Evolutionary conservation across 2,329 filamentous ascomycete species (phyloP).

Genomic region (Scedosporium aurantiacum): DNA sequence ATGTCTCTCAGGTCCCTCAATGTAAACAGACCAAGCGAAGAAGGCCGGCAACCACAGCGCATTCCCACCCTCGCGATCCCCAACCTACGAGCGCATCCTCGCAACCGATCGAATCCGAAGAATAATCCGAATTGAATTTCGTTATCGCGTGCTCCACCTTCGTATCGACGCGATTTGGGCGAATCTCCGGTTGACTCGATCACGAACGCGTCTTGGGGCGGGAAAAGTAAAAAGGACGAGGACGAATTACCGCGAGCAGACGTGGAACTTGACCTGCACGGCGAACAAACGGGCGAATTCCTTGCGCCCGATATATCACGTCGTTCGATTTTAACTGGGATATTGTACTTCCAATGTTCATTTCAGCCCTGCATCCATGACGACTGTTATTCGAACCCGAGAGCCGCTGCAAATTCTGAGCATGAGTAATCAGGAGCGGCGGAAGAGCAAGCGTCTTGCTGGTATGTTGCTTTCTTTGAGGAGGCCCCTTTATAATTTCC

Average conservation of each 20-base stretch:
- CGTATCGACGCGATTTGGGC: not conserved
- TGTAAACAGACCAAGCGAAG: slow-evolving; percentile 11
- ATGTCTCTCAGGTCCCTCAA: slow-evolving; percentile 5
- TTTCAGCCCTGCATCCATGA: slow-evolving; percentile 47
- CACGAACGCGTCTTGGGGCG: slow-evolving; percentile 7
- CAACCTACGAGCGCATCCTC: not conserved
- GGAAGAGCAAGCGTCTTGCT: slow-evolving; percentile 54
- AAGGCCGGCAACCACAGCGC: slow-evolving; percentile 1
- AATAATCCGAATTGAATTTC: not conserved
- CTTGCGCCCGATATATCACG: not conserved
- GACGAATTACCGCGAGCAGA: not conserved
- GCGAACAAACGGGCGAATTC: not conserved
- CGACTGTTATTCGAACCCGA: slow-evolving; percentile 55
- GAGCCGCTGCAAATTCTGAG: slow-evolving; percentile 56
- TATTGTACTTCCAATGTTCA: slow-evolving; percentile 6
- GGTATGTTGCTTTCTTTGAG: slow-evolving; percentile 31
- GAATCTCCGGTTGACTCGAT: not conserved
- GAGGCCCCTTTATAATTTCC: not conserved
- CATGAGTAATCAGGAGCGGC: slow-evolving; percentile 55
- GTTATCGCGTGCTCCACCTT: not conserved
- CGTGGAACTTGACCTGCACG: not conserved
- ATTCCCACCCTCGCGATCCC: slow-evolving; percentile 2
- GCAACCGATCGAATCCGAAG: not conserved
- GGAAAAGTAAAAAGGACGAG: not conserved
- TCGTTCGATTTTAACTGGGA: not conserved